phyloP scores from a whole-genome alignment of 345 rosid species.

The Cardiospermum halicacabum region DNA sequence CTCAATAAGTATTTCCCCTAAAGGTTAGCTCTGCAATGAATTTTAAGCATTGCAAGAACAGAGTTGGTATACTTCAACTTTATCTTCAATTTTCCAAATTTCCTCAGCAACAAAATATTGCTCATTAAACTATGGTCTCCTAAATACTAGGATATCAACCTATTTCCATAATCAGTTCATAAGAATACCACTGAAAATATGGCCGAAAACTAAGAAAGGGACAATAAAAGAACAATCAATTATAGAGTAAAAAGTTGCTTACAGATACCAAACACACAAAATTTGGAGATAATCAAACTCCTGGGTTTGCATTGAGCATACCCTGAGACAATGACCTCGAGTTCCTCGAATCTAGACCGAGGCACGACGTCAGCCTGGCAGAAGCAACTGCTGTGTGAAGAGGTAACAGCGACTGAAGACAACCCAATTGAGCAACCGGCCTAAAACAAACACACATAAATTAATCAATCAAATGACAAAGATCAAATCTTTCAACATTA shows the following conservation, averaged over 20 bases:
- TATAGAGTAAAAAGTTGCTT: slow-evolving; percentile 44
- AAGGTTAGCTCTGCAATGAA: too few species aligned
- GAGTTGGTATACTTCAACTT: background rate
- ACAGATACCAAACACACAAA: slow-evolving; percentile 57
- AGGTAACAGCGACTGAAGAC: slow-evolving; percentile 79
- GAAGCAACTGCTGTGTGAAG: slow-evolving; percentile 75
- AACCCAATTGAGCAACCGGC: slow-evolving; percentile 57
- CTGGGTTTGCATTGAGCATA: slow-evolving; percentile 93
- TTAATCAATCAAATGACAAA: background rate
- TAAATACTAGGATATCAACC: background rate
- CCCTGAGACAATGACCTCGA: slow-evolving; percentile 97
- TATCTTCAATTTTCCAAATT: background rate
- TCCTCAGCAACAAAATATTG: background rate
- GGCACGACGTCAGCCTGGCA: slow-evolving; percentile 85
- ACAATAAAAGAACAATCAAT: slow-evolving; percentile 5
- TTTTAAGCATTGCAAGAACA: too few species aligned
- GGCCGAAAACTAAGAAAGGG: slow-evolving; percentile 1
- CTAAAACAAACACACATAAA: slow-evolving; percentile 32
- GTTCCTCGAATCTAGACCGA: slow-evolving; percentile 65
- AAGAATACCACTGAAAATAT: background rate
- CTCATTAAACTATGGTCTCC: background rate
- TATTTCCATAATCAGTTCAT: background rate
- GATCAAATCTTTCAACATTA: background rate
- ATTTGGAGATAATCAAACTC: slow-evolving; percentile 74
- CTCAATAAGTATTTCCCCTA: background rate